Conservation (phyloP, 148 eudicot species). For the Mesembryanthemum crystallinum region DNA sequence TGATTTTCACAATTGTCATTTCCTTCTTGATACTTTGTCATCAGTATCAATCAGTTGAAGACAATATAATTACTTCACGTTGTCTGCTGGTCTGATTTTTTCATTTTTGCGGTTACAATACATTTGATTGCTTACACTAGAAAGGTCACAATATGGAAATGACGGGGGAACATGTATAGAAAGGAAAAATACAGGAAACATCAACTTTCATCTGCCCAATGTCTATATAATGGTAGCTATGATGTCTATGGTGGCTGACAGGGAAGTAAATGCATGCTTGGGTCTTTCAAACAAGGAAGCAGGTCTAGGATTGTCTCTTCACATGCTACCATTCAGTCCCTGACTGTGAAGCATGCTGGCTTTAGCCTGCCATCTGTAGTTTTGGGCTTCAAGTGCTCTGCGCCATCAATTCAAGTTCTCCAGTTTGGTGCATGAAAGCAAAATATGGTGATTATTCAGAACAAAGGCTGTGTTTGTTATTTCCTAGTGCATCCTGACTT, state of each 20-base stretch:
- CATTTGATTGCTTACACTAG: background rate
- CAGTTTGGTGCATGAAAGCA: conserved; percentile 39
- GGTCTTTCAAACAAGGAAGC: conserved; percentile 44
- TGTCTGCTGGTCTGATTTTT: background rate
- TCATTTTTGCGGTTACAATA: background rate
- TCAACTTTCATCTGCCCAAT: conserved; percentile 11
- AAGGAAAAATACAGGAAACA: conserved; percentile 18
- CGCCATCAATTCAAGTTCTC: conserved; percentile 28
- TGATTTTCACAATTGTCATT: background rate
- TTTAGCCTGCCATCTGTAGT: conserved; percentile 26
- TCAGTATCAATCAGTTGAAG: background rate
- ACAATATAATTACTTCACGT: background rate
- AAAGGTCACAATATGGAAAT: conserved; percentile 3
- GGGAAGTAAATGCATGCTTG: conserved; percentile 57
- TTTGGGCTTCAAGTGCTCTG: conserved; percentile 31
- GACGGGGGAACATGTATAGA: background rate
- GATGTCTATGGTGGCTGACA: conserved; percentile 43
- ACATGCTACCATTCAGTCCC: conserved; percentile 33
- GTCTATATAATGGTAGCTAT: conserved; percentile 6
- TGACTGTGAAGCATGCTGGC: conserved; percentile 25
- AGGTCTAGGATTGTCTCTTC: conserved; percentile 28
- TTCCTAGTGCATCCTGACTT: background rate
- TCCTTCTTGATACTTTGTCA: background rate
- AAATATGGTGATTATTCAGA: conserved; percentile 41
- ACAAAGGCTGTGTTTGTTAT: conserved; percentile 15